Evolutionary conservation across 2,329 filamentous ascomycete genomes (phyloP), one percentile per base, ranked within the genome.

Genomic region (Davidsoniella eucalypti): DNA sequence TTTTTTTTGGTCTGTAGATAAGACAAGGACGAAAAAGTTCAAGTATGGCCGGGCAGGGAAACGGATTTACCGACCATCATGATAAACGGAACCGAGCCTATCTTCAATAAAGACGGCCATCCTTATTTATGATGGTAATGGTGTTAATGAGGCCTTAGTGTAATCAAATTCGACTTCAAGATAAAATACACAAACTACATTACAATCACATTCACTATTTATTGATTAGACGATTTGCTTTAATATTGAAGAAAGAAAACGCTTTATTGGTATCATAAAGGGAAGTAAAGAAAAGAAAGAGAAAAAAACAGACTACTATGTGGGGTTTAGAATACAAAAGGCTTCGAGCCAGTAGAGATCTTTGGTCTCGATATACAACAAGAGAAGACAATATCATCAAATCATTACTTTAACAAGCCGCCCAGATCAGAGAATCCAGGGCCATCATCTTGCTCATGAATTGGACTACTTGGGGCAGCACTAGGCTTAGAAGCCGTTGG

Each of bases 321-420:
- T 49, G 45, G 51, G 52, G 50, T 56, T 54, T 54, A 56, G 46
- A 33, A 33, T 33, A 33, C 29, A 33, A 12, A 33, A 33, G 29
- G 29, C 29, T 9, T 33, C 12, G 8, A 33, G 29, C 29, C 29
- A 33, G 26, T 33, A 12, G 26, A 33, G 29, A 33, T 12, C 8
- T 12, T 33, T 9, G 4, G 12, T 9, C 29, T 33, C 29, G 12
- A 14, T 48, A 40, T 45, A 48, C 47, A 46, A 48, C 21, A 40
- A 40, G 16, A 51, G 25, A 40, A 44, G 21, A 52, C n/a, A 44
- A 36, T 5, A 33, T 25, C 46, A 10, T 21, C 33, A 26, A 26
- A 37, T 29, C 12, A 40, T 40, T 56, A 65, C 44, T 60, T 63
- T 29, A 69, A 57, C 16, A 71, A 60, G 43, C 67, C 66, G 14